Percentiles rank a stretch among this genome's conserved stretches.
Evolutionary conservation across 345 rosid genomes (phyloP).

Genomic region (Euphorbia lathyris): DNA sequence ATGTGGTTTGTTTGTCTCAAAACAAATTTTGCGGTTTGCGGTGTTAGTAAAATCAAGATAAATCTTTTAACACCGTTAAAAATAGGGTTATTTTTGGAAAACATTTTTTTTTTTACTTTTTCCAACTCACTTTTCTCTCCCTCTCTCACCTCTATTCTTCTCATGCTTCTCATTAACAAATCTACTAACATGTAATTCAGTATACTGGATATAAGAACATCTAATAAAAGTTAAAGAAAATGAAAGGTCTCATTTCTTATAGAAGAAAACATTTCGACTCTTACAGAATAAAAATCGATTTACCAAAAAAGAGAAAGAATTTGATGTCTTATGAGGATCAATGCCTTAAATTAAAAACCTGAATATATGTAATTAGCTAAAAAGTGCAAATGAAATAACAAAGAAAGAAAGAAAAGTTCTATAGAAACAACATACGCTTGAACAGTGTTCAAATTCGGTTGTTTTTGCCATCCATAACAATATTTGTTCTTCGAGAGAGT

Average conservation of each 20-base stretch:
- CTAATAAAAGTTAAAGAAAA: neutral
- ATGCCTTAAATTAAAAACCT: neutral
- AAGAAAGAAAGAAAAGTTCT: neutral
- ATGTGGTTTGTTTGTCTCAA: too few relatives aligned
- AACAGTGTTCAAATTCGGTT: constrained; percentile 81
- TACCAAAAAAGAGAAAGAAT: neutral
- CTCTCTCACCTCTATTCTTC: too few relatives aligned
- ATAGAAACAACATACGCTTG: constrained; percentile 51
- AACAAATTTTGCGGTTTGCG: too few relatives aligned
- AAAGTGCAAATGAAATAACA: neutral
- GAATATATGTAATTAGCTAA: neutral
- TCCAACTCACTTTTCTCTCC: too few relatives aligned
- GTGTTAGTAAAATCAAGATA: too few relatives aligned
- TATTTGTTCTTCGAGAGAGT: too few relatives aligned
- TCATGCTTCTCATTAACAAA: constrained; percentile 85
- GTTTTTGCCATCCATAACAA: constrained; percentile 99
- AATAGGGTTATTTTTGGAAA: too few relatives aligned
- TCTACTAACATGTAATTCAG: constrained; percentile 52
- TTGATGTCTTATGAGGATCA: neutral
- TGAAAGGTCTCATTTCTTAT: neutral
- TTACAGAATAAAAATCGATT: neutral
- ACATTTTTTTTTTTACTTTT: too few relatives aligned
- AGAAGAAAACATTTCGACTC: neutral
- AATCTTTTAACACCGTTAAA: too few relatives aligned
- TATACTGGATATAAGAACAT: neutral